These are phyloP conservation scores for Boletus speciosus DNA, from an alignment of 768 basidiomycete species.

Conservation along the genomic window DNA sequence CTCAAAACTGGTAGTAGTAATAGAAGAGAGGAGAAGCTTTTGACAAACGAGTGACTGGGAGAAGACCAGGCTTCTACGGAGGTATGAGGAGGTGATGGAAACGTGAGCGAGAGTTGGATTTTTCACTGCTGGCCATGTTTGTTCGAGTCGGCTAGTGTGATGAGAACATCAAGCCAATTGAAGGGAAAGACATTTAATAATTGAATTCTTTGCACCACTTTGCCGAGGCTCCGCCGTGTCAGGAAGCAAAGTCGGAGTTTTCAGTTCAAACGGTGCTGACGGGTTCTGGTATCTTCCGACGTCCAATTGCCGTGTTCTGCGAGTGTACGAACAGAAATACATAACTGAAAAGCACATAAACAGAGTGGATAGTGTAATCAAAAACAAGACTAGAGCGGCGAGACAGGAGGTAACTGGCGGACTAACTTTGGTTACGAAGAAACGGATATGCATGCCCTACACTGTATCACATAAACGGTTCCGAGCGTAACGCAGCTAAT, in stretches of 20 bases:
- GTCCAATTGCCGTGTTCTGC: conserved; percentile 17
- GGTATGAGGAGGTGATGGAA: conserved; percentile 5
- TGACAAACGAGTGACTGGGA: conserved; percentile 23
- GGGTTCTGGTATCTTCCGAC: conserved; percentile 11
- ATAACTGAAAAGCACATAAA: conserved; percentile 39
- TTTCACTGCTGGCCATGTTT: conserved; percentile 12
- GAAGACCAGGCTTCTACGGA: conserved; percentile 8
- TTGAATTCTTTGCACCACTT: not conserved
- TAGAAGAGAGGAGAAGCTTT: not conserved
- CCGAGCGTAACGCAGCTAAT: conserved; percentile 33
- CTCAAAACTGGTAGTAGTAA: not conserved
- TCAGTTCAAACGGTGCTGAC: not conserved
- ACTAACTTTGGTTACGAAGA: conserved; percentile 5
- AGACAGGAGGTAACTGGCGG: conserved; percentile 14
- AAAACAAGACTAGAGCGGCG: conserved; percentile 28
- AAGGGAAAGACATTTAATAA: no score
- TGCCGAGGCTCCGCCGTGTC: not conserved
- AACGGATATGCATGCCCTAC: conserved; percentile 14
- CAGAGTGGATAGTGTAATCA: conserved; percentile 34
- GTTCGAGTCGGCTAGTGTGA: conserved; percentile 23
- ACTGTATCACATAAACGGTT: conserved; percentile 10
- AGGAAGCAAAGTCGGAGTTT: not conserved
- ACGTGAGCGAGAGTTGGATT: not conserved
- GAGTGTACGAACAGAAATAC: conserved; percentile 33
- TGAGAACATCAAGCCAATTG: not conserved